A percentile compares a stretch with the other conserved stretches of the same genome.
Evolutionary conservation across 257 asterid genomes (phyloP).

Genomic region (Schizonepeta tenuifolia): DNA sequence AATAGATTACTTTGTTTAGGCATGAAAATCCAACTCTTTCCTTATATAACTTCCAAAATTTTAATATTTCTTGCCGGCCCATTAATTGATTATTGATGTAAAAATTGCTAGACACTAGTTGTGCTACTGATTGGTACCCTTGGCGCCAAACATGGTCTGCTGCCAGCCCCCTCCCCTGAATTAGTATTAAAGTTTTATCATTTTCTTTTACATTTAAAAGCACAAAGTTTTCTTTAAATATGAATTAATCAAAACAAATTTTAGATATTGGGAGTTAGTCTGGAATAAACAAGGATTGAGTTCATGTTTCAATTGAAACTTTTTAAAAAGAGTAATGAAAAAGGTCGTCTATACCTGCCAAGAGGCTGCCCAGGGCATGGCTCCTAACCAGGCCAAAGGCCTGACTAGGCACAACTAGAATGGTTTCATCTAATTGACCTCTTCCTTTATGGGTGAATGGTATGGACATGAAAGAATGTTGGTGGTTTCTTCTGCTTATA

Average conservation of each 20-base stretch:
- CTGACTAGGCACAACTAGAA: too few relatives aligned
- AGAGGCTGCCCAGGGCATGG: background rate
- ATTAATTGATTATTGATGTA: constrained; percentile 1
- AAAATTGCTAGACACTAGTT: background rate
- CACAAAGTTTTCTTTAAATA: background rate
- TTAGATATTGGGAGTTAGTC: too few relatives aligned
- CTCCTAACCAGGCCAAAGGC: background rate
- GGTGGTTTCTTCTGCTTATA: background rate
- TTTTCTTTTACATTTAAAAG: background rate
- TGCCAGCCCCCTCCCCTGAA: background rate
- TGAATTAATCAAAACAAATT: background rate
- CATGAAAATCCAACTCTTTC: constrained; percentile 4
- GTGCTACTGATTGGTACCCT: background rate
- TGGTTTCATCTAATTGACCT: too few relatives aligned
- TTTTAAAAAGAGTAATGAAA: background rate
- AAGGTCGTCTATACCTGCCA: background rate
- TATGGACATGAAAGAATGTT: background rate
- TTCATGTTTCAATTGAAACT: background rate
- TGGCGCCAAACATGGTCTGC: background rate
- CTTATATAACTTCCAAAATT: background rate
- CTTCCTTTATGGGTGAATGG: background rate
- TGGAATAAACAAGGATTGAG: background rate
- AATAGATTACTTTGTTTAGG: background rate
- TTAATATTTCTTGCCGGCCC: background rate
- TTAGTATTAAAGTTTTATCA: background rate